These are phyloP conservation scores for Thoreauomyces humboldtii DNA, from an alignment of 192 early-diverging fungal species.

Conservation along the genomic window DNA sequence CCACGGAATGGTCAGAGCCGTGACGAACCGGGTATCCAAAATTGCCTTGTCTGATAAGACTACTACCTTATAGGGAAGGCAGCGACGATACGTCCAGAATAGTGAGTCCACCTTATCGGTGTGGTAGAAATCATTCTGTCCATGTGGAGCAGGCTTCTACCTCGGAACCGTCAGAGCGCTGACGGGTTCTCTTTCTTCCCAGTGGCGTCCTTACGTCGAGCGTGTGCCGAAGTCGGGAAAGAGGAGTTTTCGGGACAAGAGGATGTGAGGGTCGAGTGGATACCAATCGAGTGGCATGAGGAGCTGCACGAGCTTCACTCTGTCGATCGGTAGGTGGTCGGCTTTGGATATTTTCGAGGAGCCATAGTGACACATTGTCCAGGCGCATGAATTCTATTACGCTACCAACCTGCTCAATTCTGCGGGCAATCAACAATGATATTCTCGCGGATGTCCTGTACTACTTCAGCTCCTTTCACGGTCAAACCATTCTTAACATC, in stretches of 20 bases:
- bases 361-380: not conserved
- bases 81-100: slow-evolving; percentile 27
- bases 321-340: slow-evolving; percentile 28
- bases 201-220: slow-evolving; percentile 30
- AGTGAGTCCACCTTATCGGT: too few relatives aligned
- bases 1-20: slow-evolving; percentile 42
- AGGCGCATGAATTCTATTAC: slow-evolving; percentile 42
- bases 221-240: slow-evolving; percentile 30
- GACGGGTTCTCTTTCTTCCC: too few relatives aligned
- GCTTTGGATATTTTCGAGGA: not conserved
- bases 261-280: slow-evolving; percentile 29
- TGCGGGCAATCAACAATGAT: slow-evolving; percentile 49
- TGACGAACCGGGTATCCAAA: slow-evolving; percentile 17
- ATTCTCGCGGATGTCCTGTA: slow-evolving; percentile 49
- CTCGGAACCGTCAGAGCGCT: too few relatives aligned
- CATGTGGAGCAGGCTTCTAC: too few relatives aligned
- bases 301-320: slow-evolving; percentile 36
- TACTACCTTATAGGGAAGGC: slow-evolving; percentile 7
- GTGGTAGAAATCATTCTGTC: too few relatives aligned
- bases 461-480: slow-evolving; percentile 49
- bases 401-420: slow-evolving; percentile 42
- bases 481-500: slow-evolving; percentile 30
- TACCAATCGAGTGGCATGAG: slow-evolving; percentile 45
- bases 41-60: slow-evolving; percentile 15
- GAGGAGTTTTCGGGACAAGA: slow-evolving; percentile 34